Conservation (phyloP, 331 rosid species). For the Prunus yedoensis region DNA sequence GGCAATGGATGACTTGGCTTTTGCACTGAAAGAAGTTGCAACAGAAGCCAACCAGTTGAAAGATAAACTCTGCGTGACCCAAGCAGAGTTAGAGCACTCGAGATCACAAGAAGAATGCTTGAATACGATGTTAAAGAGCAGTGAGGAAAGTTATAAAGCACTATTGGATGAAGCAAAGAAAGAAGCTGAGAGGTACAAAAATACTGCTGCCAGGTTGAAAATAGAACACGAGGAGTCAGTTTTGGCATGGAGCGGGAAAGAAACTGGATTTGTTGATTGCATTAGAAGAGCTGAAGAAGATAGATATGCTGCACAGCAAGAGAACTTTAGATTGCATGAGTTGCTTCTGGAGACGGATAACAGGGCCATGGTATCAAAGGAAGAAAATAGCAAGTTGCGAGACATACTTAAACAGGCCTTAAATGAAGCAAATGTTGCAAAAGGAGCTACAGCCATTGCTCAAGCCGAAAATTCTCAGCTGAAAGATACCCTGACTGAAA, state of each 20-base stretch:
- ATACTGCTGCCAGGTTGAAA: constrained; percentile 68
- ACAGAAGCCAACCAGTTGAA: constrained; percentile 66
- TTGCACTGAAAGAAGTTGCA: constrained; percentile 82
- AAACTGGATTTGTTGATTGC: constrained; percentile 67
- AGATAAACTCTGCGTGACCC: constrained; percentile 36
- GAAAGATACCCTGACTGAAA: constrained; percentile 47
- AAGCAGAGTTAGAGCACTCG: constrained; percentile 55
- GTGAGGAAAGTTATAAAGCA: constrained; percentile 46
- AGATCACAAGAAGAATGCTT: constrained; percentile 57
- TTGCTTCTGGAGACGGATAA: constrained; percentile 39
- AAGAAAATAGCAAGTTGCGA: constrained; percentile 67
- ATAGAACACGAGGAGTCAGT: constrained; percentile 81
- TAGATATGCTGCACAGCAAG: constrained; percentile 44
- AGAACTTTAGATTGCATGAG: constrained; percentile 35
- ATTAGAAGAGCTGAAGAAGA: constrained; percentile 72
- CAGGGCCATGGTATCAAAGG: constrained; percentile 48
- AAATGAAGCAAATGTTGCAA: constrained; percentile 78
- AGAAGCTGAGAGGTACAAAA: constrained; percentile 66
- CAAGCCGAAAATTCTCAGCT: constrained; percentile 61
- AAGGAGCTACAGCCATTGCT: constrained; percentile 77
- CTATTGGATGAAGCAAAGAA: constrained; percentile 43
- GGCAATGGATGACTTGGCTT: constrained; percentile 89
- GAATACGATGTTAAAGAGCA: constrained; percentile 32
- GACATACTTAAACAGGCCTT: constrained; percentile 90
- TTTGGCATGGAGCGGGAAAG: constrained; percentile 77